These are phyloP conservation scores for Phytophthora tubulina DNA, from an alignment of 352 stramenopile species.

Conservation along the genomic window DNA sequence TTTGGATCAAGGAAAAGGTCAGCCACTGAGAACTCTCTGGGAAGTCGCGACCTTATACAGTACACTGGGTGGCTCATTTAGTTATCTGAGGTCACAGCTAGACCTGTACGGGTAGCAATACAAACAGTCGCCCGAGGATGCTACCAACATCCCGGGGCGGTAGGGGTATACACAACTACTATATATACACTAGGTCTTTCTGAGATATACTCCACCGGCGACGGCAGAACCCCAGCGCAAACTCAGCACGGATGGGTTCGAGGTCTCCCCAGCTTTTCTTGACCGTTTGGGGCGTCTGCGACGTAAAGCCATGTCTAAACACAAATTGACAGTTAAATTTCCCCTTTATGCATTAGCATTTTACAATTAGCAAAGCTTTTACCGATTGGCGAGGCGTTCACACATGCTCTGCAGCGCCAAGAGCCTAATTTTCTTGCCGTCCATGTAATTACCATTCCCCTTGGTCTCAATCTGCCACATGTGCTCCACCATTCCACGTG, in stretches of 20 bases:
- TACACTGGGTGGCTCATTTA: no score
- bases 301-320: not conserved
- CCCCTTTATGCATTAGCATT: not conserved
- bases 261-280: not conserved
- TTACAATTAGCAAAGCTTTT: not conserved
- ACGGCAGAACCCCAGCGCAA: not conserved
- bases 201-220: no score
- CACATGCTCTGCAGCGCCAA: not conserved
- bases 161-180: no score
- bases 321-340: not conserved
- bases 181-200: no score
- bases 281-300: not conserved
- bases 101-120: no score
- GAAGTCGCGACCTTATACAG: no score
- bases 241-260: not conserved
- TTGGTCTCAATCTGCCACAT: not conserved
- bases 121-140: no score
- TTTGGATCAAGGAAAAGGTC: no score
- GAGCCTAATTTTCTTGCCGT: not conserved
- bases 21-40: no score
- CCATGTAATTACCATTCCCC: not conserved
- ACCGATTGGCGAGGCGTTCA: slow-evolving; percentile 5
- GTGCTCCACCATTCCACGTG: slow-evolving; percentile 5
- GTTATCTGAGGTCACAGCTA: no score
- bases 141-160: no score